Evolutionary conservation across 805 yeast species (phyloP).

Genomic region (Barnettozyma pratensis): DNA sequence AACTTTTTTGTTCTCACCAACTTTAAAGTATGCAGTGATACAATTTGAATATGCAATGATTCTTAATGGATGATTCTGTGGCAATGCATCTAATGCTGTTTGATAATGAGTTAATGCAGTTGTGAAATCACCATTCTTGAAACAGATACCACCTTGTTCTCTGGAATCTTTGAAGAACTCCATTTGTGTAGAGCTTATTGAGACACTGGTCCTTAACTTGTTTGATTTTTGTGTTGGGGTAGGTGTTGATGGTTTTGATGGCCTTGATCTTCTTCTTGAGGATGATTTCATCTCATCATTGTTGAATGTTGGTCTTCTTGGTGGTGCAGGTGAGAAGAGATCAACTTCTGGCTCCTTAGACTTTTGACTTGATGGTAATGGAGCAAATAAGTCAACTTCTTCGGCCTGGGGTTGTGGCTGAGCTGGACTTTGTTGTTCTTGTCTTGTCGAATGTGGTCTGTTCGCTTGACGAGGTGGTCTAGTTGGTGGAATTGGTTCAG

Average conservation of each 20-base stretch:
- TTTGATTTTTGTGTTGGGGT: constrained; percentile 1
- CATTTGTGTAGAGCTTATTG: constrained; percentile 19
- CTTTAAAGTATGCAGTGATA: constrained; percentile 57
- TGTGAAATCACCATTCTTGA: constrained; percentile 78
- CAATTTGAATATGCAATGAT: constrained; percentile 73
- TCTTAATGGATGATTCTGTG: constrained; percentile 57
- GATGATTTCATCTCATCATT: constrained; percentile 24
- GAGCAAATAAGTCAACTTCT: constrained; percentile 18
- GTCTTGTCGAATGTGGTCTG: constrained; percentile 8
- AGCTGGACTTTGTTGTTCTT: constrained; percentile 2
- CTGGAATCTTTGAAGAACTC: constrained; percentile 43
- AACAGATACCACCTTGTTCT: constrained; percentile 55
- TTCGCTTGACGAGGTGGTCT: constrained; percentile 10
- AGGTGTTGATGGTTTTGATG: constrained; percentile 3
- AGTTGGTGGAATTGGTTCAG: constrained; percentile 2
- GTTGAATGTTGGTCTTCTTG: background rate
- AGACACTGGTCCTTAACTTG: background rate
- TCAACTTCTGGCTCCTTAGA: constrained; percentile 8
- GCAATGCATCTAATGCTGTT: constrained; percentile 51
- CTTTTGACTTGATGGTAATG: constrained; percentile 9
- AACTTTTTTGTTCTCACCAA: constrained; percentile 55
- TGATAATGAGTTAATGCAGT: constrained; percentile 58
- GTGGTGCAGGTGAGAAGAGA: constrained; percentile 10
- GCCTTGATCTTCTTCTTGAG: constrained; percentile 13
- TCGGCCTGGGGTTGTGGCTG: constrained; percentile 5